Evolutionary conservation across 2,329 filamentous ascomycete species (phyloP).

Genomic region (Venturia pyrina): DNA sequence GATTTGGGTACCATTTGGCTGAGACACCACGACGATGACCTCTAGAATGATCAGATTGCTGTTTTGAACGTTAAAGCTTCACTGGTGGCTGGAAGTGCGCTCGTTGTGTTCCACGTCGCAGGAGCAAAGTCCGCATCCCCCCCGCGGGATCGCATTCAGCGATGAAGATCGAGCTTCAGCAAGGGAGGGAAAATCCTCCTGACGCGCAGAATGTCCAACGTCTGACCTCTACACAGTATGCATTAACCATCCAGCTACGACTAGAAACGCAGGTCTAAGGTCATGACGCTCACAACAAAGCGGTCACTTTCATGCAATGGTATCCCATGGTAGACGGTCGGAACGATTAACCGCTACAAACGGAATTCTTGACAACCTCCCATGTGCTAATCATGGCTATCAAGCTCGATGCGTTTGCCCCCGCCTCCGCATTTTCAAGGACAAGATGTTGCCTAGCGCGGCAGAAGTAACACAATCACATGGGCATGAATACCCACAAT

Average conservation of each 20-base stretch:
- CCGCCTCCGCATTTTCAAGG: not conserved
- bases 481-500: not conserved
- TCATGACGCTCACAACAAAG: not conserved
- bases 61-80: not conserved
- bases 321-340: not conserved
- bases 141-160: not conserved
- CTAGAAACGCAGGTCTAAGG: not conserved
- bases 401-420: not conserved
- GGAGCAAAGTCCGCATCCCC: not conserved
- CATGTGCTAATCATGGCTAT: not conserved
- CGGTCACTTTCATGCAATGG: not conserved
- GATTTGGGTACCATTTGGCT: not conserved
- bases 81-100: not conserved
- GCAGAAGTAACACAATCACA: slow-evolving; percentile 2
- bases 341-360: not conserved
- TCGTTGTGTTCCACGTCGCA: not conserved
- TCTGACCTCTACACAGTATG: not conserved
- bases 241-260: not conserved
- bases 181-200: not conserved
- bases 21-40: not conserved
- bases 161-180: too few species aligned
- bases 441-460: not conserved
- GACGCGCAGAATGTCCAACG: not conserved
- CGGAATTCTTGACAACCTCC: not conserved
- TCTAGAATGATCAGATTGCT: not conserved